Conservation (phyloP, 1,284 basidiomycete genomes). For the Pyrrhoderma lamaoense region DNA sequence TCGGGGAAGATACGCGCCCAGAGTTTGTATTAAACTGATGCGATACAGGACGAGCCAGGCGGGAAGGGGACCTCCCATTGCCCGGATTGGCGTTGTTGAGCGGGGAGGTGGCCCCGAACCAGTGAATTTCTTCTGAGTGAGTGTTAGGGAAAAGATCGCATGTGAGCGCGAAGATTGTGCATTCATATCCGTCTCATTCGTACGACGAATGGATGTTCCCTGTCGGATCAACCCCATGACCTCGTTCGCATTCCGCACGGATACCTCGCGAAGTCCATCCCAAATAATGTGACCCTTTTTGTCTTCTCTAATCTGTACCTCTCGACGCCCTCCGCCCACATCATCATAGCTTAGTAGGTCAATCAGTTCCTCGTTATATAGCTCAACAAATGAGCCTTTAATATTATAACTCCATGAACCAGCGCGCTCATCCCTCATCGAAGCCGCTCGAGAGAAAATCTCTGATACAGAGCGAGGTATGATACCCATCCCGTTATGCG, state of each 20-base stretch:
- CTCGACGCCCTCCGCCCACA: constrained; percentile 54
- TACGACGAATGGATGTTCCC: constrained; percentile 85
- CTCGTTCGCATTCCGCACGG: constrained; percentile 74
- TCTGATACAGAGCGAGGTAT: constrained; percentile 92
- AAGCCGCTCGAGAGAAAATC: constrained; percentile 76
- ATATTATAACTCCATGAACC: constrained; percentile 65
- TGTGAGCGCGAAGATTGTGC: constrained; percentile 96
- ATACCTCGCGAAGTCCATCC: constrained; percentile 90
- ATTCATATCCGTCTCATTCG: constrained; percentile 98
- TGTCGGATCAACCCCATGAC: constrained; percentile 90
- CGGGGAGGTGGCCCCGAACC: constrained; percentile 61
- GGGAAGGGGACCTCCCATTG: constrained; percentile 66
- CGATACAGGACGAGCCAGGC: constrained; percentile 70
- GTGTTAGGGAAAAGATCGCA: constrained; percentile 95
- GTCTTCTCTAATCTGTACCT: constrained; percentile 95
- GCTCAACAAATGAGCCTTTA: constrained; percentile 89
- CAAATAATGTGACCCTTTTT: constrained; percentile 96
- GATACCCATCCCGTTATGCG: constrained; percentile 81
- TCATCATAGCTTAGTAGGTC: constrained; percentile 77
- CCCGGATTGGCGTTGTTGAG: constrained; percentile 69
- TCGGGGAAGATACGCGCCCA: constrained; percentile 60
- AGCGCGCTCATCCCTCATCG: constrained; percentile 69
- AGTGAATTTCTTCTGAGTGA: constrained; percentile 79
- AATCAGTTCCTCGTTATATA: constrained; percentile 97
- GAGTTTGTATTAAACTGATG: constrained; percentile 41